Evolutionary conservation across 306 rosid genomes (phyloP).

Genomic region (Dalbergia cochinchinensis): DNA sequence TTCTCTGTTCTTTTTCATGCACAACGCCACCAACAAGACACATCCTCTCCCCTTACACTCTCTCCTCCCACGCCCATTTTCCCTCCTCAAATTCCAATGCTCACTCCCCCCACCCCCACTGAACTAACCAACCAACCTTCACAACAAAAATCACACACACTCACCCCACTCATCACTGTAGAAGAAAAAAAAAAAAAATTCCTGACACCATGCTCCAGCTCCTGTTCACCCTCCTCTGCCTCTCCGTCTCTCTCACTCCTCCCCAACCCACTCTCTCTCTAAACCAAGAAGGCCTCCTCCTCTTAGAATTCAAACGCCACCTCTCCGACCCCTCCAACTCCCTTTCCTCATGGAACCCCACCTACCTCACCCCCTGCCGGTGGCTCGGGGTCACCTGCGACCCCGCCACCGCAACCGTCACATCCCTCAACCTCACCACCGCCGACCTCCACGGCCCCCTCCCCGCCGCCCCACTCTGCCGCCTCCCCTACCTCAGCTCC

Average conservation of each 20-base stretch:
- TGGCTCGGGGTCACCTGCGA: conserved; percentile 69
- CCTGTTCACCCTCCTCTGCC: conserved; percentile 23
- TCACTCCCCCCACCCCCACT: neutral
- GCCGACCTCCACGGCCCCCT: conserved; percentile 53
- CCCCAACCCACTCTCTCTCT: conserved; percentile 48
- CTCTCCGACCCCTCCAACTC: conserved; percentile 57
- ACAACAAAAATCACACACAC: neutral
- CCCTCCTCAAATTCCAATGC: neutral
- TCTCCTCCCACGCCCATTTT: neutral
- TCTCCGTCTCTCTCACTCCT: conserved; percentile 36
- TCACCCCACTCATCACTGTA: neutral
- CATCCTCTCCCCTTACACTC: neutral
- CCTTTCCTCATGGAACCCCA: conserved; percentile 61
- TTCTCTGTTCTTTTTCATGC: neutral
- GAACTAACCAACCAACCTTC: neutral
- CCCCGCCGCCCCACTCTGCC: conserved; percentile 57
- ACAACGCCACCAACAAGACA: too few species aligned
- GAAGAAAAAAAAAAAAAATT: neutral
- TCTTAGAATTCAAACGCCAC: conserved; percentile 47
- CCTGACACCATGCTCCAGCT: neutral
- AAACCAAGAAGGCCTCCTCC: conserved; percentile 67
- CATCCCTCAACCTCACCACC: conserved; percentile 52
- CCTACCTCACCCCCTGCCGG: conserved; percentile 56
- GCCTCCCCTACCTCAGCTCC: conserved; percentile 59
- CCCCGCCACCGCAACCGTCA: conserved; percentile 36